Evolutionary conservation across 352 stramenopile species (phyloP).

Genomic region (Phytopythium montanum): DNA sequence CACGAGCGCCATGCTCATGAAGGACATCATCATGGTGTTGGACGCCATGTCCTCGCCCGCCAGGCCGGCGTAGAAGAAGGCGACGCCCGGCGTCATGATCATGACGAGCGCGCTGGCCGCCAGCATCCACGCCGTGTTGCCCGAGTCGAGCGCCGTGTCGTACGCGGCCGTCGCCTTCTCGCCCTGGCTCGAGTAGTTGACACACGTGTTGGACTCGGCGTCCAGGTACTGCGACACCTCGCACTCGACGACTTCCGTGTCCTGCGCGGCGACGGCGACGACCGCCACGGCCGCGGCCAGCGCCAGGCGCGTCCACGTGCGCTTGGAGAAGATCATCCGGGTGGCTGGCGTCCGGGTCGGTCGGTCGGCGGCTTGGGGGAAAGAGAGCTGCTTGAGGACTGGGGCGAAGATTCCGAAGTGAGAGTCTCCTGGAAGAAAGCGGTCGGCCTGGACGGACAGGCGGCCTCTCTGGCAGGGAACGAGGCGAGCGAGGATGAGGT

Average conservation of each 20-base stretch:
- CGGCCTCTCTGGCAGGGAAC: too few species aligned
- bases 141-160: slow-evolving; percentile 31
- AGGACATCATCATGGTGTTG: slow-evolving; percentile 83
- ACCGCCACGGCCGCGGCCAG: slow-evolving; percentile 52
- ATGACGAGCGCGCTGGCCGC: slow-evolving; percentile 49
- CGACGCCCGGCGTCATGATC: slow-evolving; percentile 67
- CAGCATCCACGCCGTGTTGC: slow-evolving; percentile 73
- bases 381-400: slow-evolving; percentile 1
- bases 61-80: slow-evolving; percentile 80
- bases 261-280: slow-evolving; percentile 52
- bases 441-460: not conserved
- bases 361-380: not conserved
- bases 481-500: not conserved
- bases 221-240: slow-evolving; percentile 35
- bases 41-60: slow-evolving; percentile 66
- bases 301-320: not conserved
- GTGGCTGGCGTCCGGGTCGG: not conserved
- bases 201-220: slow-evolving; percentile 23
- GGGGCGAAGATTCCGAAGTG: slow-evolving; percentile 1
- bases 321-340: slow-evolving; percentile 6
- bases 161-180: slow-evolving; percentile 30
- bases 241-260: slow-evolving; percentile 26
- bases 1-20: slow-evolving; percentile 72
- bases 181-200: slow-evolving; percentile 32
- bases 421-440: not conserved